Conservation (phyloP, 1,284 basidiomycete species). For the Pterula multifida region DNA sequence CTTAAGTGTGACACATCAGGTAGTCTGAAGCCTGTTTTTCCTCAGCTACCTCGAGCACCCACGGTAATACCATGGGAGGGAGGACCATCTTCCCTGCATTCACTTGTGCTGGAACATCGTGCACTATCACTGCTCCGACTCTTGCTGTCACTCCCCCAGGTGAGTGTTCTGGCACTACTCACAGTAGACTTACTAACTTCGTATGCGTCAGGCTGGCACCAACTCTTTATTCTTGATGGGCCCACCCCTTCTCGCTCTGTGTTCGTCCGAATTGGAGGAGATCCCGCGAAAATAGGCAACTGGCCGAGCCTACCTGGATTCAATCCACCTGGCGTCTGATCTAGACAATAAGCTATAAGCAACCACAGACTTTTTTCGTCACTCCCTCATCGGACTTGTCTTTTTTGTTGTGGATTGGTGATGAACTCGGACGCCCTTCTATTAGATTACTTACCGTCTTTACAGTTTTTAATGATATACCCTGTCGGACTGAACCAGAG, state of each 20-base stretch:
- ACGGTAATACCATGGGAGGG: slow-evolving; percentile 66
- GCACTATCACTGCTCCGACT: slow-evolving; percentile 59
- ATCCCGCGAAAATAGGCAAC: slow-evolving; percentile 50
- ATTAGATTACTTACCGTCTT: too few relatives aligned
- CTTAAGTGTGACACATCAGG: slow-evolving; percentile 1
- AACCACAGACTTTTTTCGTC: too few relatives aligned
- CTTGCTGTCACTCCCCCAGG: slow-evolving; percentile 62
- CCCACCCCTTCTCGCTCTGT: slow-evolving; percentile 59
- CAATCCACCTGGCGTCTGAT: slow-evolving; percentile 44
- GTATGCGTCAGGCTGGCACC: too few relatives aligned
- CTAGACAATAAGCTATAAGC: too few relatives aligned
- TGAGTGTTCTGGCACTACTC: too few relatives aligned
- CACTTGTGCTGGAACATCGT: slow-evolving; percentile 45
- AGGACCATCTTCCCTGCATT: slow-evolving; percentile 61
- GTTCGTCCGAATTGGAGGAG: slow-evolving; percentile 68
- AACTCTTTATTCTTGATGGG: slow-evolving; percentile 61
- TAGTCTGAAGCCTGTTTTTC: background rate
- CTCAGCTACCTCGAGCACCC: slow-evolving; percentile 59
- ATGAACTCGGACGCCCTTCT: too few relatives aligned
- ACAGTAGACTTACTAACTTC: too few relatives aligned
- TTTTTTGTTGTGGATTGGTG: too few relatives aligned
- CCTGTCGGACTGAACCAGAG: too few relatives aligned
- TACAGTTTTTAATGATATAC: too few relatives aligned
- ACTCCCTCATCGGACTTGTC: too few relatives aligned
- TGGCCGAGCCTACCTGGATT: slow-evolving; percentile 60